Evolutionary conservation across 495 filamentous ascomycete genomes (phyloP).

Genomic region (Tirmania nivea): DNA sequence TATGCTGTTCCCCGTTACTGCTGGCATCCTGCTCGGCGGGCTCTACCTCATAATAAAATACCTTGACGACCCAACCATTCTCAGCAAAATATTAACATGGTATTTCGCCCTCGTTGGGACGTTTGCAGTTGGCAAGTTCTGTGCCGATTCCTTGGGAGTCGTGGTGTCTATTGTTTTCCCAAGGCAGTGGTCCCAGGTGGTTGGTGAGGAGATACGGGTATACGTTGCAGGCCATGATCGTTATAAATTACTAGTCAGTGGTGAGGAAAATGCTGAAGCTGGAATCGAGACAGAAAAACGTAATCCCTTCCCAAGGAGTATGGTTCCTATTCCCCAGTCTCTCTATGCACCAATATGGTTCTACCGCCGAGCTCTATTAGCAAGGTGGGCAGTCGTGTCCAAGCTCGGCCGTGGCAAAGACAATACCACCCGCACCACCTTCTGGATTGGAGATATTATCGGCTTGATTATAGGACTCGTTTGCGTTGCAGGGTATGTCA

Average conservation of each 20-base stretch:
- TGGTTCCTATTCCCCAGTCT: neutral
- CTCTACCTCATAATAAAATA: conserved; percentile 82
- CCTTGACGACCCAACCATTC: conserved; percentile 52
- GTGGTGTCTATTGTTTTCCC: conserved; percentile 54
- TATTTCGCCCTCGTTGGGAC: conserved; percentile 71
- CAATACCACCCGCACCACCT: conserved; percentile 6
- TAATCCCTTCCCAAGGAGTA: neutral
- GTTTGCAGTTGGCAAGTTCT: conserved; percentile 44
- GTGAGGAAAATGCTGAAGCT: conserved; percentile 5
- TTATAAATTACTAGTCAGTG: conserved; percentile 9
- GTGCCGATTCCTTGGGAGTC: conserved; percentile 45
- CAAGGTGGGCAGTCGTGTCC: conserved; percentile 26
- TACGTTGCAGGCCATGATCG: conserved; percentile 21
- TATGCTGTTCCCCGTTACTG: conserved; percentile 65
- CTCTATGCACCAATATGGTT: conserved; percentile 16
- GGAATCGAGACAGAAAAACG: conserved; percentile 1
- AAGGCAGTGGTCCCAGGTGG: conserved; percentile 28
- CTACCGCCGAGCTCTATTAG: conserved; percentile 25
- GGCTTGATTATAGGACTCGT: conserved; percentile 37
- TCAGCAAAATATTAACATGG: conserved; percentile 66
- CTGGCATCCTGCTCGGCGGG: conserved; percentile 46
- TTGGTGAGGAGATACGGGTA: conserved; percentile 19
- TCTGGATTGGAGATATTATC: conserved; percentile 31
- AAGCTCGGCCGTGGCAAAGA: conserved; percentile 7
- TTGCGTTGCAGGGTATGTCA: conserved; percentile 45